These are phyloP conservation scores for Austroboletus rostrupii DNA, from an alignment of 1,284 basidiomycete species.

Conservation along the genomic window DNA sequence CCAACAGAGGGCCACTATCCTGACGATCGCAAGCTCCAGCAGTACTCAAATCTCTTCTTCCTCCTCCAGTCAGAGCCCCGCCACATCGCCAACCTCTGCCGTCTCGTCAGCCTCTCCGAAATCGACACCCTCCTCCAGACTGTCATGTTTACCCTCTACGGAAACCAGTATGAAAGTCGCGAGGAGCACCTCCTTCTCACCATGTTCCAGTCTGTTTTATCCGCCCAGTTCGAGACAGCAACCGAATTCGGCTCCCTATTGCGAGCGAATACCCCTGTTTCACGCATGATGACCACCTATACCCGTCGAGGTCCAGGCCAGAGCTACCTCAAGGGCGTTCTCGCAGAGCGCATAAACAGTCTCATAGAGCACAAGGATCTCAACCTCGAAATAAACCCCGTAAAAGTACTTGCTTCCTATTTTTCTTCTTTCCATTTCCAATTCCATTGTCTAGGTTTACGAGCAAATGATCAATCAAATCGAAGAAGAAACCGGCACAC, in stretches of 20 bases:
- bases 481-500: conserved; percentile 89
- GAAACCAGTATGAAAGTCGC: conserved; percentile 98
- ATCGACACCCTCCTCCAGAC: conserved; percentile 99
- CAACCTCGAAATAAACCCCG: conserved; percentile 97
- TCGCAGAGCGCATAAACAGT: conserved; percentile 96
- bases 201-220: conserved; percentile 98
- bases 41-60: conserved; percentile 99
- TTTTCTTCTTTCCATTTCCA: not conserved
- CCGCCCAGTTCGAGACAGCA: conserved; percentile 97
- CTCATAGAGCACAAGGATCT: conserved; percentile 98
- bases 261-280: conserved; percentile 97
- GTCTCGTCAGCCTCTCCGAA: conserved; percentile 94
- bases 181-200: conserved; percentile 98
- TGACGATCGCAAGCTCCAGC: conserved; percentile 89
- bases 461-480: conserved; percentile 99
- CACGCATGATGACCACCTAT: conserved; percentile 99
- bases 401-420: conserved; percentile 63
- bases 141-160: conserved; percentile 99
- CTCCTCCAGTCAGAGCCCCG: conserved; percentile 96
- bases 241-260: conserved; percentile 97
- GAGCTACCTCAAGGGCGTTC: conserved; percentile 93
- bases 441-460: conserved; percentile 61
- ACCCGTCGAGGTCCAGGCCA: conserved; percentile 97
- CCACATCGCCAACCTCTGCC: conserved; percentile 93
- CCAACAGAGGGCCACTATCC: conserved; percentile 85